Evolutionary conservation across 805 yeast genomes (phyloP).

Genomic region (Zygoascus flipseniorum): DNA sequence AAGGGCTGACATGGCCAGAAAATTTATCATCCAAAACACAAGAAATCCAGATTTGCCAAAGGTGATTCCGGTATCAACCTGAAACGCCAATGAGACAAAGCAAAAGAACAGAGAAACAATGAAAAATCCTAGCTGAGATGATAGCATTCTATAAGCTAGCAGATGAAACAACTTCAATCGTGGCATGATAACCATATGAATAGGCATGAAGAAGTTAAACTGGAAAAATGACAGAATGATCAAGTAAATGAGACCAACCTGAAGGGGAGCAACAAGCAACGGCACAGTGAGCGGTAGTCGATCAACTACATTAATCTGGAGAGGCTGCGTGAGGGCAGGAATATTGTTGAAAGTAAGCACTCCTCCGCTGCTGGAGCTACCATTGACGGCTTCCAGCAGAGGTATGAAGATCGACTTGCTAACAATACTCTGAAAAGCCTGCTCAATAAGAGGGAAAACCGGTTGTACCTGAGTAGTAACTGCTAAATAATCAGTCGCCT

Average conservation of each 20-base stretch:
- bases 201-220: slow-evolving; percentile 45
- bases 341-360: slow-evolving; percentile 20
- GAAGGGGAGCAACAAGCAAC: slow-evolving; percentile 56
- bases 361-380: slow-evolving; percentile 17
- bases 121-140: slow-evolving; percentile 46
- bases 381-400: slow-evolving; percentile 25
- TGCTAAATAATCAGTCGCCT: slow-evolving; percentile 53
- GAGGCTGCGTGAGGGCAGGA: slow-evolving; percentile 26
- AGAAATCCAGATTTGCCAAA: slow-evolving; percentile 67
- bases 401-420: slow-evolving; percentile 19
- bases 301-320: slow-evolving; percentile 27
- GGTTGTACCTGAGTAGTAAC: slow-evolving; percentile 41
- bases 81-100: slow-evolving; percentile 59
- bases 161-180: slow-evolving; percentile 38
- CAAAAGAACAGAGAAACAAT: slow-evolving; percentile 51
- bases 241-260: slow-evolving; percentile 66
- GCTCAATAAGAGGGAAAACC: slow-evolving; percentile 32
- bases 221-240: slow-evolving; percentile 68
- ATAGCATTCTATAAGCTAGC: slow-evolving; percentile 42
- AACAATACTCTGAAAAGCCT: slow-evolving; percentile 20
- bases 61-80: slow-evolving; percentile 46
- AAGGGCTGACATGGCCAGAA: slow-evolving; percentile 62
- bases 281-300: slow-evolving; percentile 13
- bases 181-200: slow-evolving; percentile 44
- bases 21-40: slow-evolving; percentile 64